Base-by-base conservation (phyloP, 305 asterid genomes). In the Euphrasia arctica region DNA sequence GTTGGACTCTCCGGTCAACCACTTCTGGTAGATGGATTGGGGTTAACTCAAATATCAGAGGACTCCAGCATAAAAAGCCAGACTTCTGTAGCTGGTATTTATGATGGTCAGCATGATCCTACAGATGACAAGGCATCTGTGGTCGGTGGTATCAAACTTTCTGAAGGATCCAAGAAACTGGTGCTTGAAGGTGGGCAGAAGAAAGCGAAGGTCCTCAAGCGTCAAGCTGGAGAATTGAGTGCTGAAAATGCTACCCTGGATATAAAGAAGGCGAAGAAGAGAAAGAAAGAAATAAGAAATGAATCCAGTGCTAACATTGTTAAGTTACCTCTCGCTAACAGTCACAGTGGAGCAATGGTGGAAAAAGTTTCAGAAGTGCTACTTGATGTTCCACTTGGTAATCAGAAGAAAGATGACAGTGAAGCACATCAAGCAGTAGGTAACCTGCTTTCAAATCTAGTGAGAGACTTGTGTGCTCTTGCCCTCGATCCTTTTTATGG, bases 401-500 rank as follows among this genome's bases (percentile, higher is more conserved):
- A 39, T 39, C 11, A 1, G 57, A 78, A 73, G 64, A 78, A 72
- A 59, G 80, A 58, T 72, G 77, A 27, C 11, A 49, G 42, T 57
- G 84, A 68, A 52, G 57, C 72, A 57, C 74, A 69, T 36, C 74
- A 63, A 45, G 63, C 43, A 9, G 76, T 36, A 27, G 5, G 58
- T 25, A 75, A 79, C 45, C 45, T 39, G 34, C 67, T 93, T 68
- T 72, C 70, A 8, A 60, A 61, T 54, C 75, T 87, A 60, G 77
- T 93, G 27, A 57, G 68, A 65, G 90, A 90, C 65, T 78, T 93
- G 70, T 78, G 73, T 50, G 76, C 77, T 63, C 91, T 90, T 69
- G 95, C 97, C 52, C 85, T 87, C 52, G 64, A 90, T 75, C 95
- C 97, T 61, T 83, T 80, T 56, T 78, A 75, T 66, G 85, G 83